A percentile compares a stretch with the other conserved stretches of the same genome.
These are phyloP conservation scores for Spathaspora sp. DNA, from an alignment of 1,139 yeast genomes.

Conservation along the genomic window DNA sequence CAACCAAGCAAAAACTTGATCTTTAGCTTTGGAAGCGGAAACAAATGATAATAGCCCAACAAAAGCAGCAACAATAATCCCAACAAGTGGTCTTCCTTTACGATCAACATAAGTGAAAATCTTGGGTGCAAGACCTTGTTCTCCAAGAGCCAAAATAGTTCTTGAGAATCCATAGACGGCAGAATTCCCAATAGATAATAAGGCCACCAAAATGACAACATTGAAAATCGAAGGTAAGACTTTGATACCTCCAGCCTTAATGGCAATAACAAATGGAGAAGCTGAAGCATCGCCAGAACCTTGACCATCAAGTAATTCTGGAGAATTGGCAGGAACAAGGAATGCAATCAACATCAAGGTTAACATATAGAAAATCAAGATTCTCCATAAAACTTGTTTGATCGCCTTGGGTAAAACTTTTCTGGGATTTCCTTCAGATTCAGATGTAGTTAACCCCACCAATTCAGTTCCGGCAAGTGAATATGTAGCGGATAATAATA, in stretches of 20 bases:
- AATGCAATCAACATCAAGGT: constrained; percentile 43
- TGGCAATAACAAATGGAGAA: constrained; percentile 46
- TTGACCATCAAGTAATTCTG: constrained; percentile 20
- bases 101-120: constrained; percentile 39
- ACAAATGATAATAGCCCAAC: constrained; percentile 43
- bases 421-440: constrained; percentile 39
- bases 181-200: constrained; percentile 46
- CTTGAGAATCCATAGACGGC: constrained; percentile 47
- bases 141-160: constrained; percentile 40
- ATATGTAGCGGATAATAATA: constrained; percentile 43
- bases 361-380: constrained; percentile 39
- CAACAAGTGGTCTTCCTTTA: constrained; percentile 44
- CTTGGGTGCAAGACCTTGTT: constrained; percentile 41
- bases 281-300: constrained; percentile 36
- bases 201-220: constrained; percentile 40
- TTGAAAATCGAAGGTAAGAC: constrained; percentile 45
- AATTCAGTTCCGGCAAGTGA: constrained; percentile 48
- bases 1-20: constrained; percentile 40
- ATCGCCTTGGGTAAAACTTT: constrained; percentile 41
- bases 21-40: constrained; percentile 38
- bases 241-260: constrained; percentile 39
- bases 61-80: constrained; percentile 32
- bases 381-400: constrained; percentile 45
- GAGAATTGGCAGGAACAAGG: constrained; percentile 35
- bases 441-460: constrained; percentile 42